These are phyloP conservation scores for Rhodofomes roseus DNA, from an alignment of 1,284 basidiomycete species.

Conservation along the genomic window DNA sequence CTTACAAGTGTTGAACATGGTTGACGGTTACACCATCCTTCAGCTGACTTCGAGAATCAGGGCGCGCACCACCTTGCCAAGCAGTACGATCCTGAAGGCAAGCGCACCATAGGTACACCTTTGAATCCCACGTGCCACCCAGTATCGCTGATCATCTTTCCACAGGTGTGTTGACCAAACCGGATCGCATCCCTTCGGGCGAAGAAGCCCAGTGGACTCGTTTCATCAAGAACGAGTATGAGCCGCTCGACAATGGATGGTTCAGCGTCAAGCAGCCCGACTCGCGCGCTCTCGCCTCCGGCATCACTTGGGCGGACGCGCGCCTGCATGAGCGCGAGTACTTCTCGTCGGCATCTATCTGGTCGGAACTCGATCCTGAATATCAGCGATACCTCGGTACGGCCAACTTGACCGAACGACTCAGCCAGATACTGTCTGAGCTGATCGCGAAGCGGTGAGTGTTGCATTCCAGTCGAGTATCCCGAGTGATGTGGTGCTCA, in stretches of 20 bases:
- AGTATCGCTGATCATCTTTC: neutral
- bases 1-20: constrained; percentile 29
- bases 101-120: constrained; percentile 51
- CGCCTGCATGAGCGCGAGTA: constrained; percentile 64
- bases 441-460: constrained; percentile 40
- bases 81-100: constrained; percentile 50
- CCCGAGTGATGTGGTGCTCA: neutral
- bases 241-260: constrained; percentile 60
- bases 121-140: neutral
- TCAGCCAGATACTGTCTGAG: constrained; percentile 32
- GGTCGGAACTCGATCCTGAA: constrained; percentile 48
- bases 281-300: constrained; percentile 48
- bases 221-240: constrained; percentile 52
- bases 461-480: constrained; percentile 38
- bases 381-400: constrained; percentile 56
- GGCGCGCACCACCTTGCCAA: constrained; percentile 50
- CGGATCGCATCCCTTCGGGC: constrained; percentile 65
- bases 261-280: constrained; percentile 73
- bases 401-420: constrained; percentile 40
- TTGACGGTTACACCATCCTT: constrained; percentile 56
- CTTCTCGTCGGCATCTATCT: constrained; percentile 55
- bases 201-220: constrained; percentile 60
- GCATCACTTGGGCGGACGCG: constrained; percentile 59
- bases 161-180: constrained; percentile 66
- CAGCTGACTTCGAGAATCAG: constrained; percentile 75